Evolutionary conservation across 495 filamentous ascomycete genomes (phyloP), one percentile per base, ranked within the genome.

Genomic region (Schizothecium vesticola): DNA sequence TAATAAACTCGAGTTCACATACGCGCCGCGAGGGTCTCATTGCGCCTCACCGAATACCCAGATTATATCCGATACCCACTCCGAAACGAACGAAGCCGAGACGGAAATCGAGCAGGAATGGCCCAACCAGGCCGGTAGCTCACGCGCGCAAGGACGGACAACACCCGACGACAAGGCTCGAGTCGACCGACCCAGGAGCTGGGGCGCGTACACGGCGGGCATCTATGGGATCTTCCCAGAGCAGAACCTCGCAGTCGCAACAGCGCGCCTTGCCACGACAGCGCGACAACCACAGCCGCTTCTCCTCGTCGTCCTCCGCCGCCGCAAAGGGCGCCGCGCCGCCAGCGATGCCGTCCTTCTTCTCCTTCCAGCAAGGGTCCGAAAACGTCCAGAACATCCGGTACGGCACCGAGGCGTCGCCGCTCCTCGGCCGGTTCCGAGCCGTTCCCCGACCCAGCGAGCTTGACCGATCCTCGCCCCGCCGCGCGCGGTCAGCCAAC

Each of bases 361-460:
- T 89, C 77, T 81, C 82, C 73, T 89, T 89, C 73, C 84, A 87
- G 67, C 86, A 85, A 67, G 87, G 86, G 67, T 81, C 79, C 68
- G 85, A 86, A 75, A 80, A 77, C 59, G 80, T 77, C 36, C 78
- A 76, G 64, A 79, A 80, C 64, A 73, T 71, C 64, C 77, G 74
- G 26, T 78, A 74, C 67, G 73, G 69, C 29, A 71, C 77, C 64
- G 80, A 81, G 73, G 73, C 82, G 9, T 83, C 84, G 43, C 85
- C 86, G 3, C 73, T 89, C 25, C 82, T 88, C 0, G 87, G 87
- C 61, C 83, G 87, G 26, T 89, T 86, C 74, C 84, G 86, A 66
- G 87, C 86, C 31, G 83, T 89, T 25, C 86, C 78, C n/a, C 72
- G 73, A 21, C 72, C 69, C 11, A 71, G 67, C 9, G 69, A 69